Conservation (phyloP, 1,284 basidiomycete genomes). For the Leccinum huronense region DNA sequence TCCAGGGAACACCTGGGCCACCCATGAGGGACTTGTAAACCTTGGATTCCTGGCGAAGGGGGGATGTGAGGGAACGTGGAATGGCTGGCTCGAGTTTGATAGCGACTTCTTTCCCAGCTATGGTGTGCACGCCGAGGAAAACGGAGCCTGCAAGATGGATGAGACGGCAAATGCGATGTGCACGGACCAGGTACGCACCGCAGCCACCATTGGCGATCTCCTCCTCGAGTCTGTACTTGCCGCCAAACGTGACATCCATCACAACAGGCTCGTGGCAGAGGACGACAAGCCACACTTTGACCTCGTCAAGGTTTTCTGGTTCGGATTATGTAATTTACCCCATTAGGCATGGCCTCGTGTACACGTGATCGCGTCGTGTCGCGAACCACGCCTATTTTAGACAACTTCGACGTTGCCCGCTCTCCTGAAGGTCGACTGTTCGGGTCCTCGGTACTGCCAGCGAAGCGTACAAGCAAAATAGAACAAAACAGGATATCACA, state of each 20-base stretch:
- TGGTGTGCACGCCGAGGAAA: constrained; percentile 91
- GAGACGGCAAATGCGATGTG: constrained; percentile 5
- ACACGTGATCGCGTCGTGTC: constrained; percentile 33
- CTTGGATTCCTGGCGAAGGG: constrained; percentile 89
- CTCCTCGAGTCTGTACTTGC: constrained; percentile 91
- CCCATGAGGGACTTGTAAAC: constrained; percentile 93
- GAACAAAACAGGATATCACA: not conserved
- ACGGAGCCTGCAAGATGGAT: constrained; percentile 66
- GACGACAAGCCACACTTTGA: constrained; percentile 1
- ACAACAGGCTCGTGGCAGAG: constrained; percentile 14
- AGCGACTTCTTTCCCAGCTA: constrained; percentile 94
- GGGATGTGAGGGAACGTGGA: constrained; percentile 47
- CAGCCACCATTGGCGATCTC: constrained; percentile 95
- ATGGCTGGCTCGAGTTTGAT: constrained; percentile 94
- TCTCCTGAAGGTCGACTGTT: not conserved
- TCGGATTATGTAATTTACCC: constrained; percentile 25
- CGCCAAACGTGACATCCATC: constrained; percentile 80
- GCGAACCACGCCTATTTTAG: constrained; percentile 2
- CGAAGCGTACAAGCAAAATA: not conserved
- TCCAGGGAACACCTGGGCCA: constrained; percentile 91
- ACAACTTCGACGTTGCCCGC: not conserved
- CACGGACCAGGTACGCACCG: constrained; percentile 51
- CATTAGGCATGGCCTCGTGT: constrained; percentile 8
- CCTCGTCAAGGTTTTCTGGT: constrained; percentile 14
- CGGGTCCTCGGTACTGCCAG: constrained; percentile 7